Percentiles rank a stretch among this genome's conserved stretches.
These are phyloP conservation scores for Trichoderma koningiopsis DNA, from an alignment of 2,329 filamentous ascomycete genomes.

Conservation along the genomic window DNA sequence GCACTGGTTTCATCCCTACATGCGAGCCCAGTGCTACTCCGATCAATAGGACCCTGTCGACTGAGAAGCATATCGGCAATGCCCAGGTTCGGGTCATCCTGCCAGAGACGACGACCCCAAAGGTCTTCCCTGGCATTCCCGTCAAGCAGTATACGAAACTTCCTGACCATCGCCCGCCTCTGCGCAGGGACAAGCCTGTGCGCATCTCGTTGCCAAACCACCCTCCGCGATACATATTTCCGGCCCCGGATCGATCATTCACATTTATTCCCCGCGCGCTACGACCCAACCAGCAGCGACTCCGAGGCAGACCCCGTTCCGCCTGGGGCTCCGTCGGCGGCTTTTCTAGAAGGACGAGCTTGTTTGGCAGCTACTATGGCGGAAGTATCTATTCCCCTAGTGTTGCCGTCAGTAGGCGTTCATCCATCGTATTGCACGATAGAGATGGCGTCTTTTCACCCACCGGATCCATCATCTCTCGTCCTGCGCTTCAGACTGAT, in stretches of 20 bases:
- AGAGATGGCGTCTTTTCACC: slow-evolving; percentile 80
- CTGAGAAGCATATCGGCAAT: slow-evolving; percentile 80
- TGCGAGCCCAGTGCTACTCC: slow-evolving; percentile 62
- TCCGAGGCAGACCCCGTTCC: slow-evolving; percentile 68
- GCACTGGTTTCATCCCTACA: slow-evolving; percentile 57
- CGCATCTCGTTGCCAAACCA: slow-evolving; percentile 85
- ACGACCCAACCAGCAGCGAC: slow-evolving; percentile 87
- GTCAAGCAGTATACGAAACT: slow-evolving; percentile 92
- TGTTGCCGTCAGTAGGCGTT: slow-evolving; percentile 83
- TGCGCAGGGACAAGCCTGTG: slow-evolving; percentile 94
- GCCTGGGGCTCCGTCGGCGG: slow-evolving; percentile 67
- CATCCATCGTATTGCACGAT: slow-evolving; percentile 64
- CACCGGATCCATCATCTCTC: slow-evolving; percentile 74
- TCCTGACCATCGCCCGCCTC: slow-evolving; percentile 89
- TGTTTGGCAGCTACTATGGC: slow-evolving; percentile 71
- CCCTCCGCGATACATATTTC: slow-evolving; percentile 85
- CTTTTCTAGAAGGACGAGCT: slow-evolving; percentile 78
- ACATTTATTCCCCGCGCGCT: slow-evolving; percentile 96
- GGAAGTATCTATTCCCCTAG: slow-evolving; percentile 86
- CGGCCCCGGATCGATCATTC: slow-evolving; percentile 86
- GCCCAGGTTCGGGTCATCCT: slow-evolving; percentile 81
- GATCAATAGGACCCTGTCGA: slow-evolving; percentile 79
- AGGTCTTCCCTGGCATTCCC: slow-evolving; percentile 72
- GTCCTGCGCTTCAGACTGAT: slow-evolving; percentile 64
- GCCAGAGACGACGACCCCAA: slow-evolving; percentile 71